Base-by-base conservation (phyloP, 202 grass and related monocot species). In the Elaeis oleifera region DNA sequence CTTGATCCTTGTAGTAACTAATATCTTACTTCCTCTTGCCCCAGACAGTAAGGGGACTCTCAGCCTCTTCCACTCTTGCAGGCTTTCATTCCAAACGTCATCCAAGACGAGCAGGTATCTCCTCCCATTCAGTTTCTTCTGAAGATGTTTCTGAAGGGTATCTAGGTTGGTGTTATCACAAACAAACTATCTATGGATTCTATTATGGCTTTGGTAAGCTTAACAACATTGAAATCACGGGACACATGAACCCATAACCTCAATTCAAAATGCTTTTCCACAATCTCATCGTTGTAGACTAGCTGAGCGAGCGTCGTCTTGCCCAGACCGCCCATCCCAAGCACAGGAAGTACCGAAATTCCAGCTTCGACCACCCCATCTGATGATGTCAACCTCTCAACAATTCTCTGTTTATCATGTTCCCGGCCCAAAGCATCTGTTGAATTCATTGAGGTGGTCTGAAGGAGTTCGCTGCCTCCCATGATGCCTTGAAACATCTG, bases 221-320 rank as follows among this genome's bases (percentile, higher is more conserved):
- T 76, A 44, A 3, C 5, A 8, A 66, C 3, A 32, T 56, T 13
- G 31, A 79, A 85, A 15, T 79, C 27, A 61, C 3, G 20, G 0
- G 78, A 65, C 2, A 85, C 81, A 63, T 85, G 66, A 28, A 82
- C 74, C 86, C 86, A 90, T 0, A 79, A 16, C 70, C 39, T 79
- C 51, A 59, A 19, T 0, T 85, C 51, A 48, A 85, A 90, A 48
- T 81, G 2, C 11, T 1, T 28, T 0, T 25, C 31, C n/a, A 61
- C 39, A 26, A 8, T 32, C 2, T 78, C 4, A 18, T 79, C 24
- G 0, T 39, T 76, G 74, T 68, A 50, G 23, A 79, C 67, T 4
- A 76, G 24, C 18, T 82, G 81, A 66, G 78, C 58, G 0, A 84
- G 39, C 0, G 81, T 65, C 16, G 74, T 85, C 72, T 85, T 85